A percentile compares a stretch with the other conserved stretches of the same genome.
phyloP scores from a whole-genome alignment of 345 rosid species.

The Capsella bursapastoris region DNA sequence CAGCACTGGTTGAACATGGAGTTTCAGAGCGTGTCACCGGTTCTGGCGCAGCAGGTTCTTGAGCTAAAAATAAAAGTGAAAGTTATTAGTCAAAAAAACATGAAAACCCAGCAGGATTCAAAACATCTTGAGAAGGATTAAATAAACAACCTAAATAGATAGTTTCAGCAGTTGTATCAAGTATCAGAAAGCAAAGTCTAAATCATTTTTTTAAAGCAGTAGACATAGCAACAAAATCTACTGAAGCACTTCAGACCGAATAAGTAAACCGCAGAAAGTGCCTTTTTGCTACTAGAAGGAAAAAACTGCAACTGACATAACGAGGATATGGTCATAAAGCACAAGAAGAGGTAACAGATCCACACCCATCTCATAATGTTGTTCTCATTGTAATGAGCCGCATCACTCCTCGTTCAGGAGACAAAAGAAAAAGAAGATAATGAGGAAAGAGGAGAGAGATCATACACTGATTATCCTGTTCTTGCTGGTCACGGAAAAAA shows the following conservation, averaged over 20 bases:
- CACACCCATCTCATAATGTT: neutral
- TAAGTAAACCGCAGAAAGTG: neutral
- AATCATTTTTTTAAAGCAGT: neutral
- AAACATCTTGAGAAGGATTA: neutral
- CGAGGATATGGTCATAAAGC: neutral
- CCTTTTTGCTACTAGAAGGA: neutral
- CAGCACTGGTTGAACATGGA: slow-evolving; percentile 49
- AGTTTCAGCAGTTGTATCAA: neutral
- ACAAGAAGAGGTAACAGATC: slow-evolving; percentile 13
- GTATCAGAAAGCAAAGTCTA: slow-evolving; percentile 10
- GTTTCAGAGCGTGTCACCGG: slow-evolving; percentile 46
- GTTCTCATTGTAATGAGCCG: neutral
- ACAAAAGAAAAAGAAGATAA: neutral
- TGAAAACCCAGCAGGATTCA: neutral
- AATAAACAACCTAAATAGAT: neutral
- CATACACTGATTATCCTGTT: slow-evolving; percentile 52
- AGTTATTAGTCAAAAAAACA: slow-evolving; percentile 26
- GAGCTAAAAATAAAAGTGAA: slow-evolving; percentile 47
- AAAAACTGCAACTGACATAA: slow-evolving; percentile 1
- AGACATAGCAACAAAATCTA: neutral
- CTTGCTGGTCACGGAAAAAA: slow-evolving; percentile 48
- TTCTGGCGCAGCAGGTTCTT: slow-evolving; percentile 40
- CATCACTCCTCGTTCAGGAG: slow-evolving; percentile 2
- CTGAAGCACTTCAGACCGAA: neutral
- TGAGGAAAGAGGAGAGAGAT: slow-evolving; percentile 5